Base-by-base conservation (phyloP, 2,329 filamentous ascomycete genomes). In the Tolypocladium tundrense region DNA sequence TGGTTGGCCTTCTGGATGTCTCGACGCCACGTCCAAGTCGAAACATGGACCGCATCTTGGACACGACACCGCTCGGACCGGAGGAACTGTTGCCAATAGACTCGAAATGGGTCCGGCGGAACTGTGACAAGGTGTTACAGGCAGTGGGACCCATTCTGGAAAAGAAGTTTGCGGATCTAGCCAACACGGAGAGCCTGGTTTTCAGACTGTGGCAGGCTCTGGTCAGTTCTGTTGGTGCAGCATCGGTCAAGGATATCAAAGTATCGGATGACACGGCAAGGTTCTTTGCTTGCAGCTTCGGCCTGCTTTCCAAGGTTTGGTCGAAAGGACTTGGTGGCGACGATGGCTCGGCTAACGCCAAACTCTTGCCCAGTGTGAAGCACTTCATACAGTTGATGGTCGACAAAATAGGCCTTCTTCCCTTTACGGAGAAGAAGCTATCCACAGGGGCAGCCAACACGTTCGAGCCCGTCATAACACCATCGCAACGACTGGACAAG, bases 81-180 rank as follows among this genome's bases (percentile, higher is more conserved):
- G 83, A 86, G n/a, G 91, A 97, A 60, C 77, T 99, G n/a, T 89
- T 91, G 7, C 77, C 86, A 8, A 76, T 97, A 8, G 91, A 97
- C 66, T 79, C 88, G 5, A 91, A 88, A 75, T 99, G 94, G 94
- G 79, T 95, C 14, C 84, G 93, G 56, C 87, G 83, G 59, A 90
- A 90, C 60, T 76, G 88, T 5, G 68, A 75, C 1, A 79, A 78
- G 50, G 79, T 97, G 5, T 81, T 96, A 40, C 71, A 79, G 3
- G 75, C 87, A 10, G 79, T 86, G 9, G 75, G 76, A 5, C 80
- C 85, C 11, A 75, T 86, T 24, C 71, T 91, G 4, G 82, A 84
- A 70, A 79, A 75, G 57, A 81, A 80, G 55, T 85, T 90, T 54
- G 75, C 80, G 56, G 82, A 83, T 19, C 67, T 93, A n/a, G 79